phyloP scores from a whole-genome alignment of 2,329 filamentous ascomycete genomes.

The Zalaria sp. region DNA sequence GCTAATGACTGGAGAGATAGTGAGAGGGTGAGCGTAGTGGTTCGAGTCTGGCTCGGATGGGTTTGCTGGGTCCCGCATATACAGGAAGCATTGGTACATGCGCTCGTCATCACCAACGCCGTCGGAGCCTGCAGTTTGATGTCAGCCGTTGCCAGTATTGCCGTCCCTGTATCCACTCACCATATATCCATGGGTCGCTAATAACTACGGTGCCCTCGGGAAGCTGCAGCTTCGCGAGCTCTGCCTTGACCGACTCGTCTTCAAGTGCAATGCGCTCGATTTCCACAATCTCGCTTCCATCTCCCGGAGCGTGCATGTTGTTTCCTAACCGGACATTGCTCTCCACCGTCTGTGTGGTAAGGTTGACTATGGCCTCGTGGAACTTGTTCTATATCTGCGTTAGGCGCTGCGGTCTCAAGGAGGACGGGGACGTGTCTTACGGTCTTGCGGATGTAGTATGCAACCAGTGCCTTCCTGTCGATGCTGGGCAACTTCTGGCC shows the following conservation, averaged over 20 bases:
- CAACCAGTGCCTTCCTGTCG: constrained; percentile 39
- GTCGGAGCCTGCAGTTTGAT: constrained; percentile 21
- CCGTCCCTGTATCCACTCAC: constrained; percentile 11
- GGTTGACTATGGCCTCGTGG: constrained; percentile 45
- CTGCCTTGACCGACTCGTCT: constrained; percentile 42
- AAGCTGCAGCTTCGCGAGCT: constrained; percentile 44
- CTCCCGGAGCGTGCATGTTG: constrained; percentile 42
- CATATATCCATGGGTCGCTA: constrained; percentile 58
- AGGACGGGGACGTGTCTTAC: constrained; percentile 21
- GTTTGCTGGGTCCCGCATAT: constrained; percentile 49
- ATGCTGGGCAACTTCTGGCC: constrained; percentile 43
- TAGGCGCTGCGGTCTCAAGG: not conserved
- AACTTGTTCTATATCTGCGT: constrained; percentile 38
- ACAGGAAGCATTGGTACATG: constrained; percentile 51
- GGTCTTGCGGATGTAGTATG: constrained; percentile 47
- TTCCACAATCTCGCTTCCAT: constrained; percentile 45
- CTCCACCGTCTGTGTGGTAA: constrained; percentile 37
- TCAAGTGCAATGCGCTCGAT: constrained; percentile 43
- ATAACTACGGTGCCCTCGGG: constrained; percentile 43
- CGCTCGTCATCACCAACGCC: constrained; percentile 33
- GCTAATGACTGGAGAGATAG: constrained; percentile 55
- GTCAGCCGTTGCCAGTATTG: not conserved
- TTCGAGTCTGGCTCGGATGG: constrained; percentile 47
- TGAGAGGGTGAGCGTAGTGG: constrained; percentile 53
- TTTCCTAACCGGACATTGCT: constrained; percentile 44